Percentiles rank a stretch among this genome's conserved stretches.
These are phyloP conservation scores for Wickerhamiella bombiphila DNA, from an alignment of 805 yeast genomes.

Conservation along the genomic window DNA sequence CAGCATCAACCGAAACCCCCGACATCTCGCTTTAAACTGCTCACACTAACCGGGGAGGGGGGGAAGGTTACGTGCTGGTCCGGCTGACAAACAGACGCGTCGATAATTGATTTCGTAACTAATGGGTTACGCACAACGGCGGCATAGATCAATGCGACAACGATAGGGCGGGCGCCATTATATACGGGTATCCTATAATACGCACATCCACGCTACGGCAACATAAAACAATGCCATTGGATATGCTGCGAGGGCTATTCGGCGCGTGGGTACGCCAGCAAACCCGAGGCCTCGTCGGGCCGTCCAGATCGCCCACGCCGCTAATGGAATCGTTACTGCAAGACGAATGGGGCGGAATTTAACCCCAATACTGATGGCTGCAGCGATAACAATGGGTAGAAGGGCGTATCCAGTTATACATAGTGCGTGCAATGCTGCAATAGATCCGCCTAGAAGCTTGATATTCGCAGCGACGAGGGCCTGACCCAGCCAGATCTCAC, in stretches of 20 bases:
- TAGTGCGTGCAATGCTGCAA: conserved; percentile 52
- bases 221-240: conserved; percentile 53
- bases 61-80: no score
- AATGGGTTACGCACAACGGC: no score
- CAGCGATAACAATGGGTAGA: conserved; percentile 48
- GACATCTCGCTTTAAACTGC: no score
- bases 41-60: no score
- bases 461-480: conserved; percentile 48
- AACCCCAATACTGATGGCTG: conserved; percentile 35
- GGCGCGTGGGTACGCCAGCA: conserved; percentile 49
- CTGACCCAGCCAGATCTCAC: conserved; percentile 49
- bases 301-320: conserved; percentile 50
- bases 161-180: no score
- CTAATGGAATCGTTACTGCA: conserved; percentile 31
- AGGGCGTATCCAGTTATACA: conserved; percentile 57
- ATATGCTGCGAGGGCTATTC: conserved; percentile 47
- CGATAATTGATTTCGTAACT: no score
- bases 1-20: conserved; percentile 19
- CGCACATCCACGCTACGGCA: conserved; percentile 51
- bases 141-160: no score
- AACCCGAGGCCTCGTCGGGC: conserved; percentile 44
- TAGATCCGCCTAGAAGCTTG: conserved; percentile 45
- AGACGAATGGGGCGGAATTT: conserved; percentile 36
- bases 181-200: conserved; percentile 29
- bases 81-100: no score